Percentiles rank a stretch among this genome's conserved stretches.
phyloP scores from a whole-genome alignment of 495 filamentous ascomycete genomes.

The Penicillium canariense region DNA sequence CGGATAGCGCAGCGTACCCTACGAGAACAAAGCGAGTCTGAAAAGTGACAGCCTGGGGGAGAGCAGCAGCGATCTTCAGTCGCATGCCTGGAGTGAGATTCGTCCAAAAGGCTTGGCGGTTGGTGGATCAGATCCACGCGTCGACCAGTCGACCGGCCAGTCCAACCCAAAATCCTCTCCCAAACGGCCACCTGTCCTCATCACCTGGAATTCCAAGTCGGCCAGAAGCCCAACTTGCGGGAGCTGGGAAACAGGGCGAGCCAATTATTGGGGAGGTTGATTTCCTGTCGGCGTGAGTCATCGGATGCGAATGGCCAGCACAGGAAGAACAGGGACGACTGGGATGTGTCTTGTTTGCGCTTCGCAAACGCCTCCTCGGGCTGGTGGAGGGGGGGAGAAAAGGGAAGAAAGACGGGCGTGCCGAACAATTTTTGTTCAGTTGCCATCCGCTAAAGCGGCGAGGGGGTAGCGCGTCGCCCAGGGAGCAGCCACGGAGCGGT shows the following conservation, averaged over 20 bases:
- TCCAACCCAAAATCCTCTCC: constrained; percentile 5
- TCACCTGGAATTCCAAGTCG: constrained; percentile 11
- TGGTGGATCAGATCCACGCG: constrained; percentile 16
- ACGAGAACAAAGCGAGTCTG: constrained; percentile 6
- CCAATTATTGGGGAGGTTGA: background rate
- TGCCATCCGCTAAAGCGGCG: constrained; percentile 41
- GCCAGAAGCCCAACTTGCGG: background rate
- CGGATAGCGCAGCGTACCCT: too few species aligned
- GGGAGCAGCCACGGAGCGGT: constrained; percentile 27
- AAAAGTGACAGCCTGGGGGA: background rate
- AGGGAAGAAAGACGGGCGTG: constrained; percentile 25
- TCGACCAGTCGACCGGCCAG: constrained; percentile 18
- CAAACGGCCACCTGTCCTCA: constrained; percentile 28
- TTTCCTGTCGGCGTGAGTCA: constrained; percentile 1
- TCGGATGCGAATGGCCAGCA: background rate
- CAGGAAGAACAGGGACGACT: background rate
- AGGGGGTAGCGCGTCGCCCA: constrained; percentile 35
- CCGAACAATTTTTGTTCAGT: constrained; percentile 44
- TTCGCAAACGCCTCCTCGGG: constrained; percentile 3
- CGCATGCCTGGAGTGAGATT: constrained; percentile 26
- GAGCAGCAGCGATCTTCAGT: constrained; percentile 15
- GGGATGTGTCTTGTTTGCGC: background rate
- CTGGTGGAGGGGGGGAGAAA: constrained; percentile 23
- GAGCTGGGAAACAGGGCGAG: background rate
- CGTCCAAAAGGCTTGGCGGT: constrained; percentile 24